A percentile compares a stretch with the other conserved stretches of the same genome.
Conservation (phyloP, 108 stramenopile species). For the Craspedostauros australis region DNA sequence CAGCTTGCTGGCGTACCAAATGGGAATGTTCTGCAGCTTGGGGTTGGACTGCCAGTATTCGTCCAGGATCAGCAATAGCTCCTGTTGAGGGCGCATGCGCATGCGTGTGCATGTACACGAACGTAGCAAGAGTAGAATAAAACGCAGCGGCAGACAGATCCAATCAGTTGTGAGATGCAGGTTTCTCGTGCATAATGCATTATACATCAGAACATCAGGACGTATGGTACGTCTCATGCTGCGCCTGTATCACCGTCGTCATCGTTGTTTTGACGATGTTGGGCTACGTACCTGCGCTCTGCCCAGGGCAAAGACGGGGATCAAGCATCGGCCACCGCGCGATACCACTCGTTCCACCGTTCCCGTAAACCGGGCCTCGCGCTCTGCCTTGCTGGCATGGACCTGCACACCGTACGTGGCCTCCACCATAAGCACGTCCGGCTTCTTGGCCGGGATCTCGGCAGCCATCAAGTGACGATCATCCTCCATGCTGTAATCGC, state of each 20-base stretch:
- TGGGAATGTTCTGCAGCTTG: slow-evolving; percentile 89
- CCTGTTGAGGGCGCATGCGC: slow-evolving; percentile 28
- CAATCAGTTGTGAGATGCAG: not conserved
- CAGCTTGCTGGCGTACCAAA: slow-evolving; percentile 93
- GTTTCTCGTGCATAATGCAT: not conserved
- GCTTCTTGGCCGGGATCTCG: slow-evolving; percentile 80
- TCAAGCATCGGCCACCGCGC: slow-evolving; percentile 91
- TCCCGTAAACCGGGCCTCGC: slow-evolving; percentile 92
- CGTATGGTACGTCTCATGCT: too few relatives aligned
- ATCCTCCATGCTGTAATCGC: slow-evolving; percentile 97
- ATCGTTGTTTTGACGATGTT: too few relatives aligned
- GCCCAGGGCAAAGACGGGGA: slow-evolving; percentile 98
- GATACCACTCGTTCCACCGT: slow-evolving; percentile 83
- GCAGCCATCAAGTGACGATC: slow-evolving; percentile 98
- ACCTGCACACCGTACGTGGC: slow-evolving; percentile 95
- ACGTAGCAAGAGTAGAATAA: not conserved
- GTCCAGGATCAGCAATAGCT: slow-evolving; percentile 95
- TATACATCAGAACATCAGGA: not conserved
- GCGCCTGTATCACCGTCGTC: too few relatives aligned
- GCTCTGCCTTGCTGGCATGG: slow-evolving; percentile 84
- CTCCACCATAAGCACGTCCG: slow-evolving; percentile 96
- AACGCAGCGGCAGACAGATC: not conserved
- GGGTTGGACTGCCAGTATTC: slow-evolving; percentile 97
- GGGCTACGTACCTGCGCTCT: slow-evolving; percentile 60
- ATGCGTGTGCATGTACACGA: not conserved